Conservation (phyloP, 2,329 filamentous ascomycete species). For the Ambrosiella beaveri region DNA sequence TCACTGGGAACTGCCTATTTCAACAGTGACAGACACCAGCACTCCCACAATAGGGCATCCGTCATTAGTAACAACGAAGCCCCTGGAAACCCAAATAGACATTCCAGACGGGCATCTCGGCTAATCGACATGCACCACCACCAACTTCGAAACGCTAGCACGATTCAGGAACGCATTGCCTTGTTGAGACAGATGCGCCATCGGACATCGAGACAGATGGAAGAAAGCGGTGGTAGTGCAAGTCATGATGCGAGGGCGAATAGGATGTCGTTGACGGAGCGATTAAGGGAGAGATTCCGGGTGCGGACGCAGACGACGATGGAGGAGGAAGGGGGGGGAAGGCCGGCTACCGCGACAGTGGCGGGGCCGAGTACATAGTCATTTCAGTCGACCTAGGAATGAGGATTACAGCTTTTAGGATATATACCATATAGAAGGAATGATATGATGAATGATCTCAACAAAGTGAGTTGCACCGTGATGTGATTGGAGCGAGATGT, state of each 20-base stretch:
- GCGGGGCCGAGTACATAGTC: background rate
- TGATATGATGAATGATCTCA: too few species aligned
- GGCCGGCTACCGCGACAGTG: background rate
- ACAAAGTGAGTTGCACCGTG: too few species aligned
- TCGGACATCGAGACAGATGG: background rate
- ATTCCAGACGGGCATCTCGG: background rate
- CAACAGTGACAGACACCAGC: background rate
- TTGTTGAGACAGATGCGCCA: slow-evolving; percentile 31
- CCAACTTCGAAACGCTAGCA: slow-evolving; percentile 37
- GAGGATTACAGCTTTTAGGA: too few species aligned
- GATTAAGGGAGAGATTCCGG: slow-evolving; percentile 35
- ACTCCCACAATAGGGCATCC: background rate
- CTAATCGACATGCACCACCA: slow-evolving; percentile 30
- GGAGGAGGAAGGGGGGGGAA: background rate
- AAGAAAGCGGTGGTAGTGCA: background rate
- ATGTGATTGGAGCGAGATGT: too few species aligned
- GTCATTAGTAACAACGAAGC: background rate
- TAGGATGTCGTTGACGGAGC: slow-evolving; percentile 17
- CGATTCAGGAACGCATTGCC: slow-evolving; percentile 42
- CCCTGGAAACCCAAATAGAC: background rate
- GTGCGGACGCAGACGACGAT: slow-evolving; percentile 29
- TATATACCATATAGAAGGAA: too few species aligned
- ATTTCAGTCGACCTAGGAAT: background rate
- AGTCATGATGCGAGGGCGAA: background rate
- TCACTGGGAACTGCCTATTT: background rate